A percentile compares a stretch with the other conserved stretches of the same genome.
These are phyloP conservation scores for Alloteropsis angusta DNA, from an alignment of 202 grass and related monocot genomes.

Conservation along the genomic window DNA sequence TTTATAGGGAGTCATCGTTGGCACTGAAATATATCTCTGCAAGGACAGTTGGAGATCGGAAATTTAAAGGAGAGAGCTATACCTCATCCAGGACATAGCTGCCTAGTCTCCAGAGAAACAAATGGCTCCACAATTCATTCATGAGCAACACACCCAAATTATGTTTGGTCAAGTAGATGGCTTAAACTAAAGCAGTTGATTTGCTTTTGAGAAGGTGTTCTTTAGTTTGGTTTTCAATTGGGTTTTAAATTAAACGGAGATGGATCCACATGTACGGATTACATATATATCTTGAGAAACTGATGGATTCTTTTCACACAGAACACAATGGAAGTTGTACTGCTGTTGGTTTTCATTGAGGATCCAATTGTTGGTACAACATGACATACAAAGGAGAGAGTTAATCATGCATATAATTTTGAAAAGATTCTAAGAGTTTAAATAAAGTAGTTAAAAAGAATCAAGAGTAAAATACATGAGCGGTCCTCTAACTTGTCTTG, in stretches of 20 bases:
- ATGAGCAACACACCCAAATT: background rate
- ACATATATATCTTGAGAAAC: background rate
- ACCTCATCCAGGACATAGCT: background rate
- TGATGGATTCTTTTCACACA: background rate
- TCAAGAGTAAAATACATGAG: no score
- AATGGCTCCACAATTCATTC: background rate
- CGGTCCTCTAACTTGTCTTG: no score
- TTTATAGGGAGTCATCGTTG: slow-evolving; percentile 12
- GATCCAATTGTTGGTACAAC: background rate
- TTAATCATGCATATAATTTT: background rate
- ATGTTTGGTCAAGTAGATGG: background rate
- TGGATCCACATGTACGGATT: background rate
- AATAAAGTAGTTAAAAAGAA: background rate
- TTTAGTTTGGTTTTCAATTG: background rate
- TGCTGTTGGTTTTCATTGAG: background rate
- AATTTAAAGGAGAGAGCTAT: background rate
- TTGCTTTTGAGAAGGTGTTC: background rate
- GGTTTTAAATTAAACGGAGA: background rate
- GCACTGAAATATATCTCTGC: slow-evolving; percentile 16
- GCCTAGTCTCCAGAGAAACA: background rate
- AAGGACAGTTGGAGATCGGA: background rate
- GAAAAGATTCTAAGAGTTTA: background rate
- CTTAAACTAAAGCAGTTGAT: background rate
- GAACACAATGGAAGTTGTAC: background rate
- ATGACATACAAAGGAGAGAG: background rate